Conservation (phyloP, 768 basidiomycete genomes). For the Tylopilus plumbeoviolaceoides region DNA sequence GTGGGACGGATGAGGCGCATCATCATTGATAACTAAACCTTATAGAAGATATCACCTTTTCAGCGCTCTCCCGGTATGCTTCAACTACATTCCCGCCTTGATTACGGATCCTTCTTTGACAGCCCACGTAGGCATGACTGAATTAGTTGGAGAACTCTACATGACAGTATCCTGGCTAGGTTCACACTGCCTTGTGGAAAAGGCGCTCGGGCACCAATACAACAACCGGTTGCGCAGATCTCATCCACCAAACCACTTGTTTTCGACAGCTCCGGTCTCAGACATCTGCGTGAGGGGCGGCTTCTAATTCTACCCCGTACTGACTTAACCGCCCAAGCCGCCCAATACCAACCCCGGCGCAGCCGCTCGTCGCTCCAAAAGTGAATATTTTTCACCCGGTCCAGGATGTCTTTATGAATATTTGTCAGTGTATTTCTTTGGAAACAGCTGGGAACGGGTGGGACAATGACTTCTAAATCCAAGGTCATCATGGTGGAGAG, state of each 20-base stretch:
- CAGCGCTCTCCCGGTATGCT: slow-evolving; percentile 1
- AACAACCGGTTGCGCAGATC: slow-evolving; percentile 8
- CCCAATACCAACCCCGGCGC: background rate
- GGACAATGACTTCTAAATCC: background rate
- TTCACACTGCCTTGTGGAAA: slow-evolving; percentile 11
- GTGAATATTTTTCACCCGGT: background rate
- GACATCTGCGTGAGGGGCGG: slow-evolving; percentile 5
- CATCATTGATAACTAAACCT: slow-evolving; percentile 15
- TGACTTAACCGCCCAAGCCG: background rate
- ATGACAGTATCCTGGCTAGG: background rate
- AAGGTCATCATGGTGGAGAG: background rate
- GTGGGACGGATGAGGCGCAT: slow-evolving; percentile 13
- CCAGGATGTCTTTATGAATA: background rate
- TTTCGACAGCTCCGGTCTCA: slow-evolving; percentile 7
- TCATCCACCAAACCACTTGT: slow-evolving; percentile 2
- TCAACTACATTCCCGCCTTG: slow-evolving; percentile 9
- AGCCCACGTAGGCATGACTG: slow-evolving; percentile 6
- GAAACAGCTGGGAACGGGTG: slow-evolving; percentile 1
- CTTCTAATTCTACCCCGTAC: background rate
- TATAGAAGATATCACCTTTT: slow-evolving; percentile 6
- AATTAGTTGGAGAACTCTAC: slow-evolving; percentile 2
- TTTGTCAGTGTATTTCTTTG: background rate
- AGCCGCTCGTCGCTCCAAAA: background rate
- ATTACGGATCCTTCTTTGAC: slow-evolving; percentile 6
- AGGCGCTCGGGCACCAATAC: background rate